Base-by-base conservation (phyloP, 1,284 basidiomycete genomes). In the Cutaneotrichosporon cavernicola region DNA sequence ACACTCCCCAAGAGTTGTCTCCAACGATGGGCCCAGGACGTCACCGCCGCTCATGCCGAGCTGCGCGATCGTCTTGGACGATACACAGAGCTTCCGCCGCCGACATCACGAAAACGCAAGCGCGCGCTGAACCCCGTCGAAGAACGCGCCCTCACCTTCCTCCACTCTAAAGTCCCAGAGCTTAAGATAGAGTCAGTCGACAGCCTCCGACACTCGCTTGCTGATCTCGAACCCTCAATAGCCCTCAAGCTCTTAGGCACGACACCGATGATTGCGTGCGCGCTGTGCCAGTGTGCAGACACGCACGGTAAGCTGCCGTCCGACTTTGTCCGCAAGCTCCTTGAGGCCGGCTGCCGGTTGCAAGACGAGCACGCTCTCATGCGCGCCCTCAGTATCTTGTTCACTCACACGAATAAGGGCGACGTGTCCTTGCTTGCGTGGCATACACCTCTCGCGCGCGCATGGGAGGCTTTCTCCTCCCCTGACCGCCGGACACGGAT, bases 401-500 rank as follows among this genome's bases (percentile, higher is more conserved):
- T 69, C 26, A 63, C 64, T 31, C 70, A 73, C 47, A 60, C 50
- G 1, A 49, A 60, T 2, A 51, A 49, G 5, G 55, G 26, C 6
- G 34, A 50, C 1, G 31, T 38, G 40, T 22, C 43, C 34, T 60
- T 40, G 36, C 22, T 26, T 56, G 60, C 26, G 2, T 70, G 43
- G 67, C 62, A 21, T 16, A 46, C 59, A 10, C 36, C 46, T 6
- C 13, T 66, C 10, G 59, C 52, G 52, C 49, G 26, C 13, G 49
- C 72, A 1, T 67, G 62, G 47, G 26, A 60, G 16, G 68, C 63
- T 7, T 51, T 71, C 21, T 56, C 56, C 18, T 58, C 66, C 10
- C 31, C 62, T 0, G 64, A 73, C 4, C 69, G 75, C 21, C 62
- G 61, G 7, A 63, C 64, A 3, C 58, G 75, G 5, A 34, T 73